These are phyloP conservation scores for Epichloe amarillans DNA, from an alignment of 2,329 filamentous ascomycete species.

Conservation along the genomic window DNA sequence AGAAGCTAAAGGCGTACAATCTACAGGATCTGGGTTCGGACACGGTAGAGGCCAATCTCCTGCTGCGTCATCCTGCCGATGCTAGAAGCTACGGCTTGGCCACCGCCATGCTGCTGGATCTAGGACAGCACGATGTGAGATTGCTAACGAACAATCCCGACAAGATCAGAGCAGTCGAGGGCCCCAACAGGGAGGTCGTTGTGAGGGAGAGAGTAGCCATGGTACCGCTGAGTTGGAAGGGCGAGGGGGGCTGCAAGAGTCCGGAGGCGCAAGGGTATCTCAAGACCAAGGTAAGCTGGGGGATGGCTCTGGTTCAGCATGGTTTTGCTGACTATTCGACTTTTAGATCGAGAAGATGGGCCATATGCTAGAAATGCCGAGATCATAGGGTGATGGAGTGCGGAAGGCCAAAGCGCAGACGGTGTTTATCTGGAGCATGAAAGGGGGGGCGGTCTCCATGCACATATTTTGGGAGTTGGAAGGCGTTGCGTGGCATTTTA, in stretches of 20 bases:
- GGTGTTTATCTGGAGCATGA: neutral
- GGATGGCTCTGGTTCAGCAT: neutral
- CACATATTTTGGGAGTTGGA: conserved; percentile 2
- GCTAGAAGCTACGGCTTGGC: conserved; percentile 92
- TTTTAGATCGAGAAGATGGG: conserved; percentile 75
- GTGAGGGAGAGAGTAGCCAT: conserved; percentile 90
- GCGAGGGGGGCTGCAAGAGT: conserved; percentile 72
- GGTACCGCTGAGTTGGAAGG: conserved; percentile 90
- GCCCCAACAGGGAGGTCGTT: conserved; percentile 72
- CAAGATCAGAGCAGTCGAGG: conserved; percentile 89
- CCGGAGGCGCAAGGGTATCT: conserved; percentile 88
- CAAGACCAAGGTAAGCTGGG: conserved; percentile 66
- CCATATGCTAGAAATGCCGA: conserved; percentile 54
- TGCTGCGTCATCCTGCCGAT: conserved; percentile 85
- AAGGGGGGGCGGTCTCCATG: neutral
- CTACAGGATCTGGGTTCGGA: conserved; percentile 94
- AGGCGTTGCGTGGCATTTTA: neutral
- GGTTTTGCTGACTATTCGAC: conserved; percentile 10
- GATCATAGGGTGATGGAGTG: conserved; percentile 6
- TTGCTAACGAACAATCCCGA: conserved; percentile 95
- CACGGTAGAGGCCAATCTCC: conserved; percentile 87
- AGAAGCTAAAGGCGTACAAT: conserved; percentile 97
- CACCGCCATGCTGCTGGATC: conserved; percentile 81
- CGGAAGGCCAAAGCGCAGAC: neutral
- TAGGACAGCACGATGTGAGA: conserved; percentile 66